These are phyloP conservation scores for Cercospora sp. DNA, from an alignment of 2,329 filamentous ascomycete genomes.

Conservation along the genomic window DNA sequence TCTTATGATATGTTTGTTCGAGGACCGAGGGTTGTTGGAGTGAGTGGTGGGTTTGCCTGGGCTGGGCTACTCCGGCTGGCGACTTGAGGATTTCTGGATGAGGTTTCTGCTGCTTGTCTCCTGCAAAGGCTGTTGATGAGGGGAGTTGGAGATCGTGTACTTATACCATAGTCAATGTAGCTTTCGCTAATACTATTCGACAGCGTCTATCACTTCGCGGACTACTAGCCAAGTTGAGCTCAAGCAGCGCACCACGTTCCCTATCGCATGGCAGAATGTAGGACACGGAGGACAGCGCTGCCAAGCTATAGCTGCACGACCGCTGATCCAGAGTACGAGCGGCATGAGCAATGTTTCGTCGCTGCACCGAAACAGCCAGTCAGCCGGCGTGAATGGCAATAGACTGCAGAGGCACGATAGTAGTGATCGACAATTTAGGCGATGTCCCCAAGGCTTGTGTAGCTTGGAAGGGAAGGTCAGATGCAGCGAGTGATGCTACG, in stretches of 20 bases:
- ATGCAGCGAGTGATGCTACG: not conserved
- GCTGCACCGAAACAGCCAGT: slow-evolving; percentile 14
- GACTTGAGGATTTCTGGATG: slow-evolving; percentile 1
- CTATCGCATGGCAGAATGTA: slow-evolving; percentile 1
- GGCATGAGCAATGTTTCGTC: not conserved
- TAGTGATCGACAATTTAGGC: not conserved
- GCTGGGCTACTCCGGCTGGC: not conserved
- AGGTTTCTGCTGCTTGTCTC: slow-evolving; percentile 1
- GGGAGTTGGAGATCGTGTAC: not conserved
- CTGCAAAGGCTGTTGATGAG: not conserved
- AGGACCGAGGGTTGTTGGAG: slow-evolving; percentile 5
- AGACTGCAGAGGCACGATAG: not conserved
- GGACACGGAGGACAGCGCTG: not conserved
- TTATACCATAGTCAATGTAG: slow-evolving; percentile 17
- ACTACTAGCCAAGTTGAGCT: not conserved
- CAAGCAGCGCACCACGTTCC: slow-evolving; percentile 8
- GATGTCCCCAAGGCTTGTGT: slow-evolving; percentile 2
- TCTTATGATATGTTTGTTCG: not conserved
- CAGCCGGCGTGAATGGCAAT: slow-evolving; percentile 5
- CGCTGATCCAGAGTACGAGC: slow-evolving; percentile 16
- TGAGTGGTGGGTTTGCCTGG: not conserved
- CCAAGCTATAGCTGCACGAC: slow-evolving; percentile 7
- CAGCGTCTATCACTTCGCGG: slow-evolving; percentile 2
- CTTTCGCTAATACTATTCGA: not conserved
- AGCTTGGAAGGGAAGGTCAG: slow-evolving; percentile 23